Evolutionary conservation across 2,329 filamentous ascomycete genomes (phyloP), one percentile per base, ranked within the genome.

Genomic region (Trichoderma sp.): DNA sequence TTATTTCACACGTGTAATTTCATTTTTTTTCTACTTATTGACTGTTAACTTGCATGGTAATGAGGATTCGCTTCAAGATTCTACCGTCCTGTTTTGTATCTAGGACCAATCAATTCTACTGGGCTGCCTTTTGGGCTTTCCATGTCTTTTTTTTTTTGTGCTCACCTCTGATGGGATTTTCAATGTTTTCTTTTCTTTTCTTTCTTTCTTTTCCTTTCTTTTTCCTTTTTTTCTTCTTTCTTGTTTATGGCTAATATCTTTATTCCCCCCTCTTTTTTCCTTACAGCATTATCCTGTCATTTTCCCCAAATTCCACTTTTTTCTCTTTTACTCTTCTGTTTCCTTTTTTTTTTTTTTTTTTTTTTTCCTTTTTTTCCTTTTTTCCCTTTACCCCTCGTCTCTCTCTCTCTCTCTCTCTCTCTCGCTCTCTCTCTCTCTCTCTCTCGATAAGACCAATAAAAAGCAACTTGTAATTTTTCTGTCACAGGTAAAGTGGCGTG

Each of bases 1-100:
- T 64, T 71, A 69, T 70, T 70, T 68, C 69, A 71, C 67, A 70
- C 57, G 56, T 69, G 70, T 71, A 71, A 70, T 70, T 70, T 69
- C 69, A 69, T 59, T 67, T 69, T 66, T 56, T 66, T 63, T 65
- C 67, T 66, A 63, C 54, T 59, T 66, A 65, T 52, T 68, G 60
- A 68, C 45, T 67, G 61, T 64, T 64, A 68, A 68, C 56, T 68
- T 65, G 67, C 67, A 68, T 65, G 60, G 54, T 68, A 57, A 68
- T 58, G 42, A 65, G 48, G 45, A 48, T 68, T 60, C 58, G 56
- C 59, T 68, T 58, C 67, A 48, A 57, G 29, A 42, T 57, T 59
- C 34, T 66, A 39, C 25, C n/a, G 61, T 66, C 53, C 53, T 59
- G n/a, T 53, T 67, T 67, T 67, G 56, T 59, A 61, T 61, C 56